Evolutionary conservation across 495 filamentous ascomycete species (phyloP).

Genomic region (Daldinia caldariorum): DNA sequence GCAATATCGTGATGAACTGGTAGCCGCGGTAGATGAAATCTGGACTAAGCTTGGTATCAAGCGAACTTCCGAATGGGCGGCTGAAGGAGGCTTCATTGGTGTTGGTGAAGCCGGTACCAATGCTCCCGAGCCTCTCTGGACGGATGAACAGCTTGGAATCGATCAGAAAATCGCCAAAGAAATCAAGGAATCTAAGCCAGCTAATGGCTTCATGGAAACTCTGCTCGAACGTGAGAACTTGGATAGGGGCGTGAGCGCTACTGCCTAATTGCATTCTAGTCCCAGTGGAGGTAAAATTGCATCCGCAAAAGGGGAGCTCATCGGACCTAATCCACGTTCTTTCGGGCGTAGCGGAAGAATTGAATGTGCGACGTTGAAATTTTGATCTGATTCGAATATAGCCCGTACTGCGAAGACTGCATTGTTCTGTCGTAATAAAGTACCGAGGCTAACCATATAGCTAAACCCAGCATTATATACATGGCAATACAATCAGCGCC

Average conservation of each 20-base stretch:
- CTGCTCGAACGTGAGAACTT: slow-evolving; percentile 52
- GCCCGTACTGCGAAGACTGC: slow-evolving; percentile 18
- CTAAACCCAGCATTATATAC: slow-evolving; percentile 24
- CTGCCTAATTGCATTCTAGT: slow-evolving; percentile 36
- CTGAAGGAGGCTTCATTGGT: slow-evolving; percentile 89
- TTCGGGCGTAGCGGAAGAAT: slow-evolving; percentile 45
- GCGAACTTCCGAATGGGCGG: slow-evolving; percentile 89
- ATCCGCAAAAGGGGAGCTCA: slow-evolving; percentile 46
- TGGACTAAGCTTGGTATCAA: slow-evolving; percentile 91
- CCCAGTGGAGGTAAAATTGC: slow-evolving; percentile 17
- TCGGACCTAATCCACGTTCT: slow-evolving; percentile 48
- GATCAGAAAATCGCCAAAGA: slow-evolving; percentile 57
- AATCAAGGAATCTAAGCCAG: slow-evolving; percentile 57
- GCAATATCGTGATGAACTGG: slow-evolving; percentile 82
- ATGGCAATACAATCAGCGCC: slow-evolving; percentile 46
- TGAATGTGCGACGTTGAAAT: slow-evolving; percentile 24
- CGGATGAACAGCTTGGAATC: slow-evolving; percentile 83
- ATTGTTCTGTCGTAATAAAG: slow-evolving; percentile 10
- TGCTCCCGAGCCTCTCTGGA: slow-evolving; percentile 76
- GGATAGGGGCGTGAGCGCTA: slow-evolving; percentile 32
- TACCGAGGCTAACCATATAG: slow-evolving; percentile 29
- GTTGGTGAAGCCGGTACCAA: slow-evolving; percentile 76
- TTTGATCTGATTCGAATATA: slow-evolving; percentile 36
- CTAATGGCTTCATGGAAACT: slow-evolving; percentile 50
- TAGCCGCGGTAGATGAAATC: slow-evolving; percentile 84